These are phyloP conservation scores for Fusarium longipes DNA, from an alignment of 2,329 filamentous ascomycete genomes.

Conservation along the genomic window DNA sequence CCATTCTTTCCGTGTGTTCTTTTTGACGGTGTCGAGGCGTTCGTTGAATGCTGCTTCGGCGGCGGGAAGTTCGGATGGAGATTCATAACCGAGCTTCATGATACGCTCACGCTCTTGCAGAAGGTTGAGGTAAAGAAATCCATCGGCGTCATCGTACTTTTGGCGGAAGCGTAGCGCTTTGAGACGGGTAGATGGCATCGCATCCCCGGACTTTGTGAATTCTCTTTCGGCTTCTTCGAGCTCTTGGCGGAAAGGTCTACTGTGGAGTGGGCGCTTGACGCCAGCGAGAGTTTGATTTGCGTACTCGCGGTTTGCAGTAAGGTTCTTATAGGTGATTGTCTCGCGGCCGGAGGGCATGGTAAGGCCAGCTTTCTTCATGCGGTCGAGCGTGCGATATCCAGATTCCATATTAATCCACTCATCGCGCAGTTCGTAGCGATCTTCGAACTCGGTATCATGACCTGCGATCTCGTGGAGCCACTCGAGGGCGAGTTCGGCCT, in stretches of 20 bases:
- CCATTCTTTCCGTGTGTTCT: slow-evolving; percentile 53
- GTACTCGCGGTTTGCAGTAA: slow-evolving; percentile 40
- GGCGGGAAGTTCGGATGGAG: slow-evolving; percentile 43
- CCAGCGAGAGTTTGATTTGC: slow-evolving; percentile 48
- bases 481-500: slow-evolving; percentile 70
- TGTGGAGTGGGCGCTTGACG: slow-evolving; percentile 43
- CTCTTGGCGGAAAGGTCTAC: slow-evolving; percentile 57
- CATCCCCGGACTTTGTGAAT: slow-evolving; percentile 20
- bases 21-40: slow-evolving; percentile 49
- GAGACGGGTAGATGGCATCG: slow-evolving; percentile 36
- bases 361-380: slow-evolving; percentile 60
- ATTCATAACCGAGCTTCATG: slow-evolving; percentile 26
- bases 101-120: slow-evolving; percentile 50
- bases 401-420: slow-evolving; percentile 61
- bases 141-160: slow-evolving; percentile 38
- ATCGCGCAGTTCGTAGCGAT: slow-evolving; percentile 56
- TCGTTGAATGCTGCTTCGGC: slow-evolving; percentile 52
- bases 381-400: slow-evolving; percentile 51
- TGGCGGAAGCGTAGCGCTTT: slow-evolving; percentile 47
- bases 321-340: slow-evolving; percentile 45
- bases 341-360: slow-evolving; percentile 59
- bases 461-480: slow-evolving; percentile 69
- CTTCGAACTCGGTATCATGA: slow-evolving; percentile 48
- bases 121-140: slow-evolving; percentile 47
- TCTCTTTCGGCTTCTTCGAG: slow-evolving; percentile 54